These are phyloP conservation scores for Mycothermus thermophilus DNA, from an alignment of 495 filamentous ascomycete species.

Conservation along the genomic window DNA sequence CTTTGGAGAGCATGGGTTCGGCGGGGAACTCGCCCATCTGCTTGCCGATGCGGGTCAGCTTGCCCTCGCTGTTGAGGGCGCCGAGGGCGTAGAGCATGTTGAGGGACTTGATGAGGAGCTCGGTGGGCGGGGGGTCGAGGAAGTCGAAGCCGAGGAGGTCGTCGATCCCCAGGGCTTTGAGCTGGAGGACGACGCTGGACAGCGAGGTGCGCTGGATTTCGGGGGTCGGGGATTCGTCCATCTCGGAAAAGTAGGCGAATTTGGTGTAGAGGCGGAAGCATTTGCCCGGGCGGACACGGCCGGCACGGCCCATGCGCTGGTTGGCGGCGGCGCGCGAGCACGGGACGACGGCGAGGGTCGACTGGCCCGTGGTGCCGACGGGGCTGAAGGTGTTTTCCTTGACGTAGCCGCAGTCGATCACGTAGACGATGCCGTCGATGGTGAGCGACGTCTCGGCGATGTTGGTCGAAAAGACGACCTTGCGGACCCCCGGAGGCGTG, in stretches of 20 bases:
- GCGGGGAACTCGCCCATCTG: slow-evolving; percentile 97
- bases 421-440: slow-evolving; percentile 83
- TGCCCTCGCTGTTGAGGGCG: slow-evolving; percentile 77
- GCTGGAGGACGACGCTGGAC: slow-evolving; percentile 65
- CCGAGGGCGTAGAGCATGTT: slow-evolving; percentile 89
- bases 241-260: slow-evolving; percentile 85
- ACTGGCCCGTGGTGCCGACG: slow-evolving; percentile 64
- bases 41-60: slow-evolving; percentile 80
- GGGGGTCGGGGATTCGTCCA: slow-evolving; percentile 83
- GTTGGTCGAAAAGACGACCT: slow-evolving; percentile 80
- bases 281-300: slow-evolving; percentile 85
- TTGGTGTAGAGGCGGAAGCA: slow-evolving; percentile 93
- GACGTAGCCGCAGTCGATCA: slow-evolving; percentile 83
- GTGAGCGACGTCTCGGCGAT: slow-evolving; percentile 84
- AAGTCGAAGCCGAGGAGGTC: slow-evolving; percentile 92
- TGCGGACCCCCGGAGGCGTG: slow-evolving; percentile 63
- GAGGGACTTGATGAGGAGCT: slow-evolving; percentile 78
- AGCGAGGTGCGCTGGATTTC: slow-evolving; percentile 91
- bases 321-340: slow-evolving; percentile 91
- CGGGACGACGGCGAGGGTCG: slow-evolving; percentile 77
- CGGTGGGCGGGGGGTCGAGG: slow-evolving; percentile 85
- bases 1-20: slow-evolving; percentile 84
- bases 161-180: slow-evolving; percentile 88
- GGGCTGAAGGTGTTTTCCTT: slow-evolving; percentile 95
- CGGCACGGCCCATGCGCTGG: slow-evolving; percentile 82